A percentile compares a stretch with the other conserved stretches of the same genome.
Evolutionary conservation across 345 rosid genomes (phyloP).

Genomic region (Eucalyptus marginata): DNA sequence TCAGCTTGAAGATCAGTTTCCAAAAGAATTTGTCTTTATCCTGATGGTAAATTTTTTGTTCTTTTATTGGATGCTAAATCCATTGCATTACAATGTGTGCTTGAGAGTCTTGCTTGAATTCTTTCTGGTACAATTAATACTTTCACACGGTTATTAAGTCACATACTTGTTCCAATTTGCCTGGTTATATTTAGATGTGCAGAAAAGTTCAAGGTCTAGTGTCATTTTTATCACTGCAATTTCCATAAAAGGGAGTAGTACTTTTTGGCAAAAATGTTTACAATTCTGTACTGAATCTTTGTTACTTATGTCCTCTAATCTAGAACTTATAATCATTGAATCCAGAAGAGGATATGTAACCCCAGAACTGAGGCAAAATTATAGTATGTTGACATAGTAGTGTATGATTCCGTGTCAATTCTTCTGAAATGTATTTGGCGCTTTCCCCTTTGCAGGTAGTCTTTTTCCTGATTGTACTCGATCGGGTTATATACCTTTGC

Average conservation of each 20-base stretch:
- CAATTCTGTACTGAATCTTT: neutral
- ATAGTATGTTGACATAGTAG: neutral
- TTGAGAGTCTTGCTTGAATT: neutral
- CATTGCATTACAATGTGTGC: neutral
- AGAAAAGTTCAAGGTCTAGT: neutral
- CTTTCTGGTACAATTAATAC: neutral
- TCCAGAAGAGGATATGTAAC: neutral
- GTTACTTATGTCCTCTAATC: neutral
- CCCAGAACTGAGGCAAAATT: neutral
- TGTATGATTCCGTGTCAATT: neutral
- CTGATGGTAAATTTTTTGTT: conserved; percentile 16
- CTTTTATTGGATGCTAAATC: neutral
- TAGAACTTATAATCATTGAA: neutral
- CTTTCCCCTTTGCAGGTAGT: conserved; percentile 19
- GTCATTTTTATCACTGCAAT: neutral
- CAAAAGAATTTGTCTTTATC: conserved; percentile 27
- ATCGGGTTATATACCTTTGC: conserved; percentile 30
- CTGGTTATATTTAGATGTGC: neutral
- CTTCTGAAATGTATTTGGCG: neutral
- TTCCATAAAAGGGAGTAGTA: neutral
- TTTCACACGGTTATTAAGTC: neutral
- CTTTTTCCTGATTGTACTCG: conserved; percentile 34
- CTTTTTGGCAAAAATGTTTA: neutral
- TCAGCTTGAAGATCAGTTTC: conserved; percentile 42
- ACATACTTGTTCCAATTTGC: neutral